Conservation (phyloP, 148 eudicot species). For the Amaranthus hypochondriacus region DNA sequence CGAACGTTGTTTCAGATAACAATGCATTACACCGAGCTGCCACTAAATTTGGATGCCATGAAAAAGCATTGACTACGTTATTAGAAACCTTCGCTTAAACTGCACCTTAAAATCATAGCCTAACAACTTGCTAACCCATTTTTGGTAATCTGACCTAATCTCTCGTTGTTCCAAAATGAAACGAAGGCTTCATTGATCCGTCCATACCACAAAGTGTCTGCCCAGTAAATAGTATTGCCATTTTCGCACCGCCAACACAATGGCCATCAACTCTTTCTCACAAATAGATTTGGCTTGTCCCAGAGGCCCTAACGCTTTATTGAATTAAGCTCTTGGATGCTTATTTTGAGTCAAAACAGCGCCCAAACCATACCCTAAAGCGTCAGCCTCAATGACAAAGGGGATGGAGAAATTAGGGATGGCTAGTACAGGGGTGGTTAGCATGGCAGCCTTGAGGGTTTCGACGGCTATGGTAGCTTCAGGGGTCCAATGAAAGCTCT, state of each 20-base stretch:
- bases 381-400: neutral
- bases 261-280: neutral
- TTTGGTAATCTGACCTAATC: neutral
- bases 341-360: neutral
- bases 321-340: neutral
- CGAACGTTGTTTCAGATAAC: too few relatives aligned
- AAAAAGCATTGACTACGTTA: neutral
- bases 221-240: conserved; percentile 10
- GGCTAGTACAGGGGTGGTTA: neutral
- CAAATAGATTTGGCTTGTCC: too few relatives aligned
- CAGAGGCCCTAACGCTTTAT: neutral
- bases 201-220: too few relatives aligned
- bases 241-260: neutral
- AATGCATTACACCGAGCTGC: too few relatives aligned
- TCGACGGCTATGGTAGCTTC: neutral
- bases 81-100: neutral
- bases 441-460: neutral
- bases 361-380: neutral
- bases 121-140: neutral
- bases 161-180: neutral
- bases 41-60: neutral
- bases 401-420: neutral
- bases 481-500: neutral
- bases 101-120: neutral
- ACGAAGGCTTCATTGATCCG: too few relatives aligned